Base-by-base conservation (phyloP, 768 basidiomycete genomes). In the Lentinula boryana region DNA sequence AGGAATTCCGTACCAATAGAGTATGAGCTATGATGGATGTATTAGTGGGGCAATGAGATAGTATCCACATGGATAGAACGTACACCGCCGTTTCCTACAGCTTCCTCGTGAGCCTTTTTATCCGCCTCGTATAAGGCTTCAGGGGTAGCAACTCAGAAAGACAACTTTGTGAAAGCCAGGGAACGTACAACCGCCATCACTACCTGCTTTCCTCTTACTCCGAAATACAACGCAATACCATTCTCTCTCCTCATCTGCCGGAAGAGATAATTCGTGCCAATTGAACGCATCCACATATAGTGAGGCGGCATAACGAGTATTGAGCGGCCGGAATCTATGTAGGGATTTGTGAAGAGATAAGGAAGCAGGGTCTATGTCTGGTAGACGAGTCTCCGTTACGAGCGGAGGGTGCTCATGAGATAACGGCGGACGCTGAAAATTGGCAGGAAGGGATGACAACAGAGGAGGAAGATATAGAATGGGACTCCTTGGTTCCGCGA, bases 181-280 rank as follows among this genome's bases (percentile, higher is more conserved):
- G 80, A 64, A 70, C 79, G 65, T 65, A 91, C 91, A 76, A 62
- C 75, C 79, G 21, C 84, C 81, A 62, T 93, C 86, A 64, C 88
- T 89, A 23, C 84, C 90, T 7, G 76, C 73, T 67, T 84, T 87
- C 31, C 95, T 81, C 65, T 82, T 84, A 63, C 89, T 91, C 12
- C 93, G 81, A 73, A 98, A 98, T 15, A 85, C 92, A 10, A 98
- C 96, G 63, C 87, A 87, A 69, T 96, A 98, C 93, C 91, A 97
- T 60, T 93, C 91, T 41, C 91, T 76, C 65, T 91, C 89, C 50
- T 89, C 85, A 2, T 88, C 81, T 56, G 75, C 75, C 1, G 88
- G 87, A 13, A 96, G 78, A 3, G 71, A 68, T 1, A 96, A 76
- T 49, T 89, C 81, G 16, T 72, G 67, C 95, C 95, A 98, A 71